Percentiles rank a stretch among this genome's conserved stretches.
Conservation (phyloP, 1,139 yeast genomes). For the Keqinozyma sinolaborantium region DNA sequence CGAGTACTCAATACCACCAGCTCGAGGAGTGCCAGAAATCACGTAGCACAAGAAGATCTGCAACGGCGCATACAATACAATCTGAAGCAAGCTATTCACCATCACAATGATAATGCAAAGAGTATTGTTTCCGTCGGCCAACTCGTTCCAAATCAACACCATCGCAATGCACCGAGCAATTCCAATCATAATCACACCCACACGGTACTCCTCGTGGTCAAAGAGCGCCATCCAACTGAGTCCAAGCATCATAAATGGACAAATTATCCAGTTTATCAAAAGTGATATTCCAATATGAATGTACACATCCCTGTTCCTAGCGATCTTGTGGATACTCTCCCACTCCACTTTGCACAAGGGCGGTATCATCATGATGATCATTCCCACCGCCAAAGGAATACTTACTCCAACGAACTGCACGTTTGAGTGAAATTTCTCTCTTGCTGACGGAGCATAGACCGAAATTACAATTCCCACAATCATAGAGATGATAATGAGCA, state of each 20-base stretch:
- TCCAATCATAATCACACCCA: slow-evolving; percentile 58
- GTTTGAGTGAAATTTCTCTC: slow-evolving; percentile 23
- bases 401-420: slow-evolving; percentile 26
- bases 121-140: slow-evolving; percentile 50
- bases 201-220: slow-evolving; percentile 45
- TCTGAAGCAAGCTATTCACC: slow-evolving; percentile 50
- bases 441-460: slow-evolving; percentile 27
- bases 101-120: slow-evolving; percentile 54
- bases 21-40: slow-evolving; percentile 21
- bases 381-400: slow-evolving; percentile 50
- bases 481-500: slow-evolving; percentile 24
- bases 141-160: slow-evolving; percentile 61
- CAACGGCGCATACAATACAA: slow-evolving; percentile 54
- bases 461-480: slow-evolving; percentile 28
- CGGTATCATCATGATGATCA: slow-evolving; percentile 58
- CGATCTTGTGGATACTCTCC: slow-evolving; percentile 27
- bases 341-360: slow-evolving; percentile 53
- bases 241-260: slow-evolving; percentile 58
- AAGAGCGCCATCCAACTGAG: slow-evolving; percentile 54
- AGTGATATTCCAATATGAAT: slow-evolving; percentile 32
- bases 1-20: slow-evolving; percentile 18
- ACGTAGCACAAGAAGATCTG: slow-evolving; percentile 45
- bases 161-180: slow-evolving; percentile 62
- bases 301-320: slow-evolving; percentile 15
- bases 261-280: slow-evolving; percentile 51